Conservation (phyloP, 495 filamentous ascomycete genomes). For the Trichoderma parareesei region DNA sequence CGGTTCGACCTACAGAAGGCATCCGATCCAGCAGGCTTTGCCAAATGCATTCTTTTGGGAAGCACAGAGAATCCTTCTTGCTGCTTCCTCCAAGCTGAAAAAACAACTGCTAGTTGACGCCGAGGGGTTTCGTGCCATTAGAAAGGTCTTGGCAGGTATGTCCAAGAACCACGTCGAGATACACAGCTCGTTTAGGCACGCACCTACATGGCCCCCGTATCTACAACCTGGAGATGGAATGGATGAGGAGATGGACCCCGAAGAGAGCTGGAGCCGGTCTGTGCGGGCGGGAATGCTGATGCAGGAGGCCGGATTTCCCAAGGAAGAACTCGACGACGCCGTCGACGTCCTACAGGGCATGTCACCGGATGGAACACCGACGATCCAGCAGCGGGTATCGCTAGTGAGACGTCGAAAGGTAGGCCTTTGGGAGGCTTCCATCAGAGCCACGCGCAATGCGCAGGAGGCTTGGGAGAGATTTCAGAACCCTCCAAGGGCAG, state of each 20-base stretch:
- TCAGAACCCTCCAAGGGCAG: constrained; percentile 21
- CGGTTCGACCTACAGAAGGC: neutral
- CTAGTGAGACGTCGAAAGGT: constrained; percentile 8
- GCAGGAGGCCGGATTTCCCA: constrained; percentile 33
- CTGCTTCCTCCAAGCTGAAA: constrained; percentile 26
- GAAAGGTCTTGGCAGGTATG: constrained; percentile 31
- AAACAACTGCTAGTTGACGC: constrained; percentile 29
- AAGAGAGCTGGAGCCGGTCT: constrained; percentile 35
- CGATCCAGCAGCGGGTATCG: constrained; percentile 31
- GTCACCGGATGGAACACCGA: constrained; percentile 23
- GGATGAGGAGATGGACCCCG: constrained; percentile 30
- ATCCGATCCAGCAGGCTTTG: neutral
- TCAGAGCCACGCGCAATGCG: constrained; percentile 34
- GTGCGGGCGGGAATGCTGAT: constrained; percentile 30
- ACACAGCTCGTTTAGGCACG: constrained; percentile 26
- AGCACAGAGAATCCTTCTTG: constrained; percentile 33
- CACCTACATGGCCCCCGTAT: constrained; percentile 40
- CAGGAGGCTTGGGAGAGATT: constrained; percentile 40
- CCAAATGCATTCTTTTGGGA: constrained; percentile 33
- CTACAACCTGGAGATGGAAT: constrained; percentile 34
- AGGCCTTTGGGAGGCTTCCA: constrained; percentile 29
- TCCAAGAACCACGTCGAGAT: constrained; percentile 30
- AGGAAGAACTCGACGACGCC: constrained; percentile 25
- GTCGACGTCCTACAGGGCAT: constrained; percentile 31
- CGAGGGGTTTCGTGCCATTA: constrained; percentile 30